phyloP scores from a whole-genome alignment of 169 alveolate species.

The Fabrea salina region DNA sequence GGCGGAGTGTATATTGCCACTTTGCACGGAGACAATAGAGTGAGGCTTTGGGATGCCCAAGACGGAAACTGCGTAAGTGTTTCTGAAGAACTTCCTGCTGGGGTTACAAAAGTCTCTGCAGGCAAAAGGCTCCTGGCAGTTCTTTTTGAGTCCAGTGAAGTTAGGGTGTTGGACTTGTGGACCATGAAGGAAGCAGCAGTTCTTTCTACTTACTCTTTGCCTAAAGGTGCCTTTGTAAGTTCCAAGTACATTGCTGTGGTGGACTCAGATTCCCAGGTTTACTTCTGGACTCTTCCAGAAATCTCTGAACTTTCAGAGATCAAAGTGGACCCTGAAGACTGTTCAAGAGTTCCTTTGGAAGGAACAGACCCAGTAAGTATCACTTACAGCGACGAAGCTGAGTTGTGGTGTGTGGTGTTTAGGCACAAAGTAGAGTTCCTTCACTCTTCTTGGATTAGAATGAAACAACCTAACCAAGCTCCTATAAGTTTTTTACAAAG shows the following conservation, averaged over 20 bases:
- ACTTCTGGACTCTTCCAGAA: too few relatives aligned
- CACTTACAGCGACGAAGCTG: background rate
- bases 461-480: background rate
- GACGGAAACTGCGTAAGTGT: slow-evolving; percentile 9
- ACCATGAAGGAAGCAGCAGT: background rate
- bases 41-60: background rate
- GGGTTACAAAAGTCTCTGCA: background rate
- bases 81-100: background rate
- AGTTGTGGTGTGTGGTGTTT: background rate
- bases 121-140: background rate
- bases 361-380: background rate
- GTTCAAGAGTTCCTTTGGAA: background rate
- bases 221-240: background rate
- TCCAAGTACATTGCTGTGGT: too few relatives aligned
- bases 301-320: too few relatives aligned
- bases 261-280: too few relatives aligned
- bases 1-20: background rate
- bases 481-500: background rate
- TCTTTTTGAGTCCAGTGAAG: background rate
- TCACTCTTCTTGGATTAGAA: background rate
- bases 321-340: background rate
- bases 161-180: slow-evolving; percentile 4
- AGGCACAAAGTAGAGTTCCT: background rate
- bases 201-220: background rate
- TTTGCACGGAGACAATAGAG: background rate